phyloP scores from a whole-genome alignment of 2,329 filamentous ascomycete species.

The Aspergillus ochraceoroseus region DNA sequence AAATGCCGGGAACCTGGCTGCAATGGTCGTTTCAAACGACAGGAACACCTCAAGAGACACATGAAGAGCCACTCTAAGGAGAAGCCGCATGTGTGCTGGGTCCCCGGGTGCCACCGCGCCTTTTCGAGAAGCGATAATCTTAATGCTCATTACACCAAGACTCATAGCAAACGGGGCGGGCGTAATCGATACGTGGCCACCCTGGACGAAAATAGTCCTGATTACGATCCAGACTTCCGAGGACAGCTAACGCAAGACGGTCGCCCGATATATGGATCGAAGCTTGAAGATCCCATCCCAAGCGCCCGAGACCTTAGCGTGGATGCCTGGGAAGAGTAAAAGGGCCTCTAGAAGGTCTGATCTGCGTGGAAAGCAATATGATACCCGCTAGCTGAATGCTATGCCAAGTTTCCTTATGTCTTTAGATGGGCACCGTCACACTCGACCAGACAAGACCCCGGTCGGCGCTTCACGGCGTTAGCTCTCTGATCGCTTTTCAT shows the following conservation, averaged over 20 bases:
- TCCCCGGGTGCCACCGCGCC: conserved; percentile 40
- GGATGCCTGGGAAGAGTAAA: conserved; percentile 34
- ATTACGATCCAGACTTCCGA: conserved; percentile 44
- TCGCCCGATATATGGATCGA: conserved; percentile 38
- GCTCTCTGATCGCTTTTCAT: conserved; percentile 5
- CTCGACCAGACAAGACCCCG: conserved; percentile 19
- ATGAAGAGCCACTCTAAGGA: conserved; percentile 46
- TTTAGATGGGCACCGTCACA: conserved; percentile 22
- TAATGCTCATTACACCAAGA: conserved; percentile 45
- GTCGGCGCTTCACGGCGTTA: conserved; percentile 25
- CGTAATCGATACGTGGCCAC: conserved; percentile 47
- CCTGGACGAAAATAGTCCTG: conserved; percentile 40
- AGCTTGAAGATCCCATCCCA: conserved; percentile 33
- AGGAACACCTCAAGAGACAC: conserved; percentile 49
- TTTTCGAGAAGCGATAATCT: conserved; percentile 46
- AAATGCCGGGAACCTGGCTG: conserved; percentile 43
- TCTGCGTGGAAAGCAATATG: conserved; percentile 27
- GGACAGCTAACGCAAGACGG: conserved; percentile 43
- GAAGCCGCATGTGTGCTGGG: conserved; percentile 44
- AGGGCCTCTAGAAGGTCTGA: conserved; percentile 8
- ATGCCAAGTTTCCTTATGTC: conserved; percentile 27
- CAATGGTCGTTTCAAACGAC: conserved; percentile 46
- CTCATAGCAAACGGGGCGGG: conserved; percentile 45
- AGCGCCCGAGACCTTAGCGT: conserved; percentile 33
- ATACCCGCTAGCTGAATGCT: conserved; percentile 29